Base-by-base conservation (phyloP, 441 rosid species). In the Pelargonium fulgidum region DNA sequence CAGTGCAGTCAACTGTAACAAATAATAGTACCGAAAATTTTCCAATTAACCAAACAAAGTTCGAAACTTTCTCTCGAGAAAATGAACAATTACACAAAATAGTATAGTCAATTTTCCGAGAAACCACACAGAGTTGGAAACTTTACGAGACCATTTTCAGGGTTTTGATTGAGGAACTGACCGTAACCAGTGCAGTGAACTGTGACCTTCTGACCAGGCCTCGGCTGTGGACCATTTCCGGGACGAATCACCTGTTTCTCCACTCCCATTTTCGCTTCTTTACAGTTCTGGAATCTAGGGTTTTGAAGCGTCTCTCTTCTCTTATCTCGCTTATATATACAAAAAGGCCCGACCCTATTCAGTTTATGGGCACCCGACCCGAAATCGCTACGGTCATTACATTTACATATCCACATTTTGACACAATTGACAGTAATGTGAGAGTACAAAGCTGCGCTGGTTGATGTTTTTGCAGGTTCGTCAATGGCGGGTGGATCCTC, bases 111-210 rank as follows among this genome's bases (percentile, higher is more conserved):
- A 29, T 29, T 29, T 20, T 64, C 64, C 14, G 5, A 2, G 24
- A 8, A 36, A 33, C 61, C 44, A 68, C 20, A 68, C 63, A 52
- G 56, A 29, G 36, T 29, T 29, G 7, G 19, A 70, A 5, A 11
- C 1, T n/a, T 66, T 24, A 0, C 36, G 36, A 29, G 36, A 29
- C 36, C 4, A 19, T 17, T 29, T 58, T 44, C 44, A 16, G 47
- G 68, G 36, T 29, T 29, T 29, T 29, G 36, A 29, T 29, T 29
- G 4, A 58, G 62, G 29, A 20, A 20, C 66, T 41, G 61, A 90
- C 97, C 98, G 63, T 79, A 93, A 68, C 97, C 98, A 9, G 98
- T 90, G 89, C 98, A 93, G 78, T 93, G 97, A 68, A 93, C 97
- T 72, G 98, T 89, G 80, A 93, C 97, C 59, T 72, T 85, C 79